Evolutionary conservation across 2,329 filamentous ascomycete genomes (phyloP), one percentile per base, ranked within the genome.

Genomic region (Hypoxylon sp.): DNA sequence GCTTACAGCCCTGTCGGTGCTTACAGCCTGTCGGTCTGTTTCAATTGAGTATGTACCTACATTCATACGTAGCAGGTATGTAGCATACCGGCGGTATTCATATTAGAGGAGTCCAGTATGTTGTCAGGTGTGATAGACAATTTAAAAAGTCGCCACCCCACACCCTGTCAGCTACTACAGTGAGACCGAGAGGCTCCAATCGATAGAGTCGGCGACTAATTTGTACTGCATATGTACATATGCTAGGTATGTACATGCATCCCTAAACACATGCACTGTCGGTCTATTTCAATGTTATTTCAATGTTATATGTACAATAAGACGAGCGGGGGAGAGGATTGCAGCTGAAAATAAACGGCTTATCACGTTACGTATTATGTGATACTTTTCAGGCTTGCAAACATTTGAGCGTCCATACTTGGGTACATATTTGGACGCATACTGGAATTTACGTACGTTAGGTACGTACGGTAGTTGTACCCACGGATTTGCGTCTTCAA

Each of bases 141-240:
- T 60, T 60, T 14, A 28, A 38, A 50, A 58, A 17, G 45, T 32
- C 56, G 38, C 38, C 17, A 19, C 25, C 32, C 57, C 48, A 60
- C 43, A 30, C 59, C 36, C 28, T 43, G 21, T 28, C 55, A 53
- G 49, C 49, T 23, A 46, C 34, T 14, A n/a, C 49, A 14, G 11
- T 34, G 13, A 45, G 19, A 60, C 38, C 34, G 13, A 45, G 14
- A 60, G n/a, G n/a, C n/a, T n/a, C n/a, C n/a, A n/a, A 28, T 14
- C 10, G 5, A 25, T 21, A 28, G 23, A 46, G 48, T 51, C 23
- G 23, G 46, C 46, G 48, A 50, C 46, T 51, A 45, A 34, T 38
- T 14, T 45, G n/a, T 21, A 30, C 9, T 38, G 10, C 32, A 5
- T n/a, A n/a, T n/a, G n/a, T 23, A 10, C 28, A 38, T 36, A 14